Conservation (phyloP, 73 alveolate species). For the Paramecium pentaurelia region DNA sequence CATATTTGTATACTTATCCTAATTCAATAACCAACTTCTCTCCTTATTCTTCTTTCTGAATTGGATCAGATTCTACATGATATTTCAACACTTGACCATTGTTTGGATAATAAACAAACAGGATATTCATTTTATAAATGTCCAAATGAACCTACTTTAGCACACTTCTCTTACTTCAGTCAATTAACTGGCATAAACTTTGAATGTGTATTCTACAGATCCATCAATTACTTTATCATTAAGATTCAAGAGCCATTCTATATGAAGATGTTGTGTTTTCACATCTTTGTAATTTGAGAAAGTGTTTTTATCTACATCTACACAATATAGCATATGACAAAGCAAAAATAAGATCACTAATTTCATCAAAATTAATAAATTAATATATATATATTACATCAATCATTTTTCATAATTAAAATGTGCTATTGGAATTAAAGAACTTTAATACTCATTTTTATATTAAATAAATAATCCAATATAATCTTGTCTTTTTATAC, state of each 20-base stretch:
- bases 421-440: neutral
- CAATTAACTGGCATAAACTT: neutral
- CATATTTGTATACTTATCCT: neutral
- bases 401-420: neutral
- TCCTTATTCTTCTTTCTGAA: neutral
- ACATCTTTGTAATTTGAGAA: neutral
- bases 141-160: neutral
- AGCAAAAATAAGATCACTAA: neutral
- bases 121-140: neutral
- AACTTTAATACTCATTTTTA: too few relatives aligned
- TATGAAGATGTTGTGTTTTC: neutral
- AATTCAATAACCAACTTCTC: neutral
- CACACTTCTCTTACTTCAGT: neutral
- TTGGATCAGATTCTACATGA: neutral
- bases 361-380: neutral
- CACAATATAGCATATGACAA: neutral
- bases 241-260: constrained; percentile 23
- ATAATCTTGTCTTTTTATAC: too few relatives aligned
- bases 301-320: neutral
- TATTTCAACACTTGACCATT: neutral
- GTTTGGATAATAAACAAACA: neutral
- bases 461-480: too few relatives aligned
- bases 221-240: neutral
- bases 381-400: neutral
- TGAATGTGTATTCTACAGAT: neutral